Percentiles rank a stretch among this genome's conserved stretches.
Evolutionary conservation across 768 basidiomycete species (phyloP).

Genomic region (Neoboletus magnificus): DNA sequence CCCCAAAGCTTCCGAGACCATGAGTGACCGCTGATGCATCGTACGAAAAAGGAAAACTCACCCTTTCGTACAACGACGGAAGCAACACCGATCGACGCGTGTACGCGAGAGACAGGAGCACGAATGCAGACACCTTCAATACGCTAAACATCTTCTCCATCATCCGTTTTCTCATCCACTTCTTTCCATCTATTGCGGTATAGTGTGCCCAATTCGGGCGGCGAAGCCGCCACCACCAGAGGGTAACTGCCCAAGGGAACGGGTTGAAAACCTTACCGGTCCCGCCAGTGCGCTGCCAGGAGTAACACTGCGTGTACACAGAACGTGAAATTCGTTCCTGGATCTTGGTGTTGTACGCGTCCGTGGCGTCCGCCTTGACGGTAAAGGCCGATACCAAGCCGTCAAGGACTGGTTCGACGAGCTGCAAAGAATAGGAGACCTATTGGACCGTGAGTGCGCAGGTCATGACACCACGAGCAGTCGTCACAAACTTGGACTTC

Average conservation of each 20-base stretch:
- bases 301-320: conserved; percentile 32
- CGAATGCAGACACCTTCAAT: conserved; percentile 2
- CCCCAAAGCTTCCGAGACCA: not conserved
- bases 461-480: not conserved
- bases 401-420: conserved; percentile 28
- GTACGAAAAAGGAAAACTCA: not conserved
- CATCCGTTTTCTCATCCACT: conserved; percentile 27
- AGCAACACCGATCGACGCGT: conserved; percentile 4
- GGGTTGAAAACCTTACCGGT: conserved; percentile 37
- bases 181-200: conserved; percentile 36
- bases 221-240: conserved; percentile 38
- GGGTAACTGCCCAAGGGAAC: conserved; percentile 37
- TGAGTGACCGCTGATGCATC: not conserved
- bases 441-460: not conserved
- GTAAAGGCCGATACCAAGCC: conserved; percentile 22
- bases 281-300: conserved; percentile 40
- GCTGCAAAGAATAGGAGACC: conserved; percentile 29
- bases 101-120: conserved; percentile 6
- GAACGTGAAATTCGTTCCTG: conserved; percentile 17
- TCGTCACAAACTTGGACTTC: conserved; percentile 26
- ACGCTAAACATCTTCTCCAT: not conserved
- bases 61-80: not conserved
- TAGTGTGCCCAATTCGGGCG: conserved; percentile 36
- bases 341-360: conserved; percentile 26
- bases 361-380: conserved; percentile 21